Percentiles rank a stretch among this genome's conserved stretches.
Evolutionary conservation across 257 asterid genomes (phyloP).

Genomic region (Capsicum baccatum): DNA sequence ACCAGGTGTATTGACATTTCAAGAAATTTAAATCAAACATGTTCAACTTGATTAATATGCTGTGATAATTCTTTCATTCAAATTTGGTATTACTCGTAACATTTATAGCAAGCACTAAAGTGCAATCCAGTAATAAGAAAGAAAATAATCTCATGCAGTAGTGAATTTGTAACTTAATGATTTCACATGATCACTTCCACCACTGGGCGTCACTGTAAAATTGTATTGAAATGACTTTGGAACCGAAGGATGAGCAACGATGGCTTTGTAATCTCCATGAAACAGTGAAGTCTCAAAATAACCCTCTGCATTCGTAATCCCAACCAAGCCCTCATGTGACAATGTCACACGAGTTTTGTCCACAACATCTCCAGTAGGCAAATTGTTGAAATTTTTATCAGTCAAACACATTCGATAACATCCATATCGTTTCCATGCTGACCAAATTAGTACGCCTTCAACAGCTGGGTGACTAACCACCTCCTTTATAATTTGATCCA

Average conservation of each 20-base stretch:
- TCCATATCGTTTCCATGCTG: slow-evolving; percentile 51
- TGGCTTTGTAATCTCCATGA: slow-evolving; percentile 57
- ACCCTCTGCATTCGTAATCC: slow-evolving; percentile 48
- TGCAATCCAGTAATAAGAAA: too few species aligned
- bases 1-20: too few species aligned
- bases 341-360: slow-evolving; percentile 35
- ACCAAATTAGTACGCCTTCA: slow-evolving; percentile 56
- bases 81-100: too few species aligned
- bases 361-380: slow-evolving; percentile 57
- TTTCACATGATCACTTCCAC: background rate
- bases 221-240: background rate
- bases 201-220: slow-evolving; percentile 31
- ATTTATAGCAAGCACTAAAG: too few species aligned
- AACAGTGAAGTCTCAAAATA: slow-evolving; percentile 43
- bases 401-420: slow-evolving; percentile 70
- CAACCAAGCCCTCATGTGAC: slow-evolving; percentile 17
- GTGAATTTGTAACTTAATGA: background rate
- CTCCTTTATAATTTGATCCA: slow-evolving; percentile 58
- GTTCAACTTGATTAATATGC: too few species aligned
- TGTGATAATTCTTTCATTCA: too few species aligned
- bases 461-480: slow-evolving; percentile 42
- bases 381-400: slow-evolving; percentile 55
- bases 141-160: background rate
- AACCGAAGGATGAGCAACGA: slow-evolving; percentile 38
- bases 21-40: too few species aligned